Evolutionary conservation across 108 stramenopile genomes (phyloP), one percentile per base, ranked within the genome.

Genomic region (Stephanodiscus minutulus): DNA sequence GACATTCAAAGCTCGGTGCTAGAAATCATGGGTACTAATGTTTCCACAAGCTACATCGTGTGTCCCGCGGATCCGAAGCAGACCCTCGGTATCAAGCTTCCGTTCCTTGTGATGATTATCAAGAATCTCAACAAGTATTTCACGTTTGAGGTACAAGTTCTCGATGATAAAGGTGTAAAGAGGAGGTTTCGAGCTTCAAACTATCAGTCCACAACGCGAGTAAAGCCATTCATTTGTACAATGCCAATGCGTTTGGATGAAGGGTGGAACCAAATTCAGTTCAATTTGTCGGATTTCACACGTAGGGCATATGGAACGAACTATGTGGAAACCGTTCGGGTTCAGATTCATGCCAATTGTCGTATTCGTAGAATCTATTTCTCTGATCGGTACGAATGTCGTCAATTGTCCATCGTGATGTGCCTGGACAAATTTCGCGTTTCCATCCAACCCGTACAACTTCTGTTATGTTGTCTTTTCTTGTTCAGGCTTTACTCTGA

Each of bases 71-170:
- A 96, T 53, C 61, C 91, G 7, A 87, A 87, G 78, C 83, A 90
- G 63, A 94, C 93, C 7, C 83, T 96, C 27, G 96, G 90, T 21
- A 95, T 96, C 62, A 96, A 95, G 73, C 88, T 96, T 44, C 94
- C 96, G 9, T 96, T 93, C 73, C 80, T 96, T 13, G 94, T 96
- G 37, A 96, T 96, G 90, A 95, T 96, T 48, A 85, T 96, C 57
- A 96, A 96, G 88, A 96, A 96, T 74, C 61, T 96, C 39, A 93
- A 95, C 50, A 96, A 96, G 85, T 96, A 96, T 81, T 96, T 96
- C 79, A 95, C 96, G 29, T 96, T 96, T 63, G 96, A 96, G 82
- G 96, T 96, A 31, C 91, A 92, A 82, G 92, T 96, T 37, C 81
- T 95, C 17, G 96, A 96, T 69, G 96, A 96, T 73, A 95, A 96